These are phyloP conservation scores for Trichocladium uniseriatum DNA, from an alignment of 495 filamentous ascomycete genomes.

Conservation along the genomic window DNA sequence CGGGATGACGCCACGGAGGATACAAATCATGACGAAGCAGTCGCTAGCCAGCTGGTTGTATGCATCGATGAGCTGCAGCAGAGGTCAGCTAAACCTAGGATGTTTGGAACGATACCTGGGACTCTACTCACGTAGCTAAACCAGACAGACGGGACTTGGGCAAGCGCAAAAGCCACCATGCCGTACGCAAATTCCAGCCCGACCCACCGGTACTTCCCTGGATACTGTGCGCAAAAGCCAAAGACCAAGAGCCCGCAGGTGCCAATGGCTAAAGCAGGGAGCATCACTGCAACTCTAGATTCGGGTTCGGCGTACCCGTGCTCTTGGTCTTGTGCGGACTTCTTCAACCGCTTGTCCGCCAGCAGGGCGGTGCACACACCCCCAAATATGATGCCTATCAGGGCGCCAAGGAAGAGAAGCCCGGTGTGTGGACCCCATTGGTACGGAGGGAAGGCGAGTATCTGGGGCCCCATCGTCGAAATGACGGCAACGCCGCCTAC, in stretches of 20 bases:
- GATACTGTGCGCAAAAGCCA: slow-evolving; percentile 24
- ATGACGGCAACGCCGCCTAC: slow-evolving; percentile 21
- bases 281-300: slow-evolving; percentile 17
- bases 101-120: no score
- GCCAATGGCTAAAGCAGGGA: slow-evolving; percentile 18
- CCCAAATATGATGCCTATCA: slow-evolving; percentile 20
- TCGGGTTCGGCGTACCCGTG: slow-evolving; percentile 24
- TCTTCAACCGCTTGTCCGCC: slow-evolving; percentile 15
- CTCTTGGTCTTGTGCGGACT: slow-evolving; percentile 7
- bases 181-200: slow-evolving; percentile 24
- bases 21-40: slow-evolving; percentile 28
- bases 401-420: slow-evolving; percentile 20
- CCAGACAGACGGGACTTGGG: slow-evolving; percentile 25
- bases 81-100: no score
- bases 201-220: slow-evolving; percentile 15
- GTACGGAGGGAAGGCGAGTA: slow-evolving; percentile 18
- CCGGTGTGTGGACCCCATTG: slow-evolving; percentile 20
- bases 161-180: slow-evolving; percentile 25
- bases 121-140: slow-evolving; percentile 24
- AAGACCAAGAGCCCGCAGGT: slow-evolving; percentile 24
- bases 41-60: slow-evolving; percentile 26
- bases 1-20: slow-evolving; percentile 22
- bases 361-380: slow-evolving; percentile 9
- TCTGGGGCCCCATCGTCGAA: slow-evolving; percentile 20
- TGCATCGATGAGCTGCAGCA: slow-evolving; percentile 23